Percentiles rank a stretch among this genome's conserved stretches.
phyloP scores from a whole-genome alignment of 1,139 yeast genomes.

The Lodderomyces metapsilosis region DNA sequence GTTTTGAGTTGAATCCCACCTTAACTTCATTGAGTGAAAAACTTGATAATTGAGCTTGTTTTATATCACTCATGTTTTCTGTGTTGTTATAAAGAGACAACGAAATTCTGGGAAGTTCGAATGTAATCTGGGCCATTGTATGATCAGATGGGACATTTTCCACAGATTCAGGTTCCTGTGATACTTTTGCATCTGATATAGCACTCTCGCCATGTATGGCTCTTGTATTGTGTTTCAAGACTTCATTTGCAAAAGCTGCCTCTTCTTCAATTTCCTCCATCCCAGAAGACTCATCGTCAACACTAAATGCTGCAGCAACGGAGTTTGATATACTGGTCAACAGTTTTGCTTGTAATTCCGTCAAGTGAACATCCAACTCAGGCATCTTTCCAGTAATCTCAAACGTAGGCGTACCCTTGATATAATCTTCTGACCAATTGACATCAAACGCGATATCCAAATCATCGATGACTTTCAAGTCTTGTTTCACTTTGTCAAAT shows the following conservation, averaged over 20 bases:
- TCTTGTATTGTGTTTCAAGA: conserved; percentile 29
- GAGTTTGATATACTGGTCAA: conserved; percentile 56
- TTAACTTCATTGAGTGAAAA: conserved; percentile 64
- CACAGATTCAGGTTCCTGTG: background rate
- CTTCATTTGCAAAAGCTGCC: conserved; percentile 56
- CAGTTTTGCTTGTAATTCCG: conserved; percentile 74
- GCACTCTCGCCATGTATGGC: conserved; percentile 7
- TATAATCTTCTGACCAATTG: conserved; percentile 48
- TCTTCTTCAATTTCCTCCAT: conserved; percentile 63
- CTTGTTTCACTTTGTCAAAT: conserved; percentile 48
- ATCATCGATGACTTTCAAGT: conserved; percentile 64
- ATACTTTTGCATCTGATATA: background rate
- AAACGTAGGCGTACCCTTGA: conserved; percentile 48
- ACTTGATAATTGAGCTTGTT: conserved; percentile 48
- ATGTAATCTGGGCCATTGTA: conserved; percentile 46
- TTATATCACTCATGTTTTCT: conserved; percentile 31
- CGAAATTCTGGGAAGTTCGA: conserved; percentile 62
- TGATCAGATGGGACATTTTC: conserved; percentile 27
- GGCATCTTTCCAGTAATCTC: conserved; percentile 60
- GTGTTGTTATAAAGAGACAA: conserved; percentile 67
- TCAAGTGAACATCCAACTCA: conserved; percentile 63
- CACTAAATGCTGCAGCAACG: conserved; percentile 55
- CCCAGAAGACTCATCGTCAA: conserved; percentile 33
- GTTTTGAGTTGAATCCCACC: conserved; percentile 47
- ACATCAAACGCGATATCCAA: conserved; percentile 66